These are phyloP conservation scores for Mycosphaerella arachidis DNA, from an alignment of 2,329 filamentous ascomycete genomes.

Conservation along the genomic window DNA sequence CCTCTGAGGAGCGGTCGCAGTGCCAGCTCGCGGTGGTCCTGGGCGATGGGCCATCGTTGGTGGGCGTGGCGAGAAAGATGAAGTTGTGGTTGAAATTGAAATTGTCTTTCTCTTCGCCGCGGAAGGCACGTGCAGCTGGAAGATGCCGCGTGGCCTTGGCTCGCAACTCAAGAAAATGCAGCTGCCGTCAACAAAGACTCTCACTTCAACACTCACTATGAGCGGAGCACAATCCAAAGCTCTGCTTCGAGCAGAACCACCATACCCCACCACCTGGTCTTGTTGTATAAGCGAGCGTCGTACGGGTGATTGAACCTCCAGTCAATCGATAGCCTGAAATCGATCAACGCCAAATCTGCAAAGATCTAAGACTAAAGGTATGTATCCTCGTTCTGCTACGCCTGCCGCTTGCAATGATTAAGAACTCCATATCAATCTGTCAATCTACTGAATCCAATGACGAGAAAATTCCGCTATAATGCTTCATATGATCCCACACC, in stretches of 20 bases:
- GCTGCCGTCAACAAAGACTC: too few species aligned
- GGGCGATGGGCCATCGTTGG: neutral
- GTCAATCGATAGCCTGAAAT: too few species aligned
- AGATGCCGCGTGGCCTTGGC: neutral
- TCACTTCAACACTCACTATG: neutral
- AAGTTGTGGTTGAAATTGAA: neutral
- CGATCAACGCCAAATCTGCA: too few species aligned
- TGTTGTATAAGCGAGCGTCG: too few species aligned
- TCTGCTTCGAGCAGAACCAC: slow-evolving; percentile 3
- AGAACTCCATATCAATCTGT: slow-evolving; percentile 64
- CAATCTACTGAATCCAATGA: slow-evolving; percentile 69
- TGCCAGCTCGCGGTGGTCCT: neutral
- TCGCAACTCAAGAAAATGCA: neutral
- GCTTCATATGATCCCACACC: slow-evolving; percentile 35
- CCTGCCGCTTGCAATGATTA: slow-evolving; percentile 51
- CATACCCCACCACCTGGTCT: neutral
- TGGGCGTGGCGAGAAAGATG: neutral
- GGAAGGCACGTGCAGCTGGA: neutral
- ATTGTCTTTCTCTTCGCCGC: neutral
- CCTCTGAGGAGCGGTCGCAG: neutral
- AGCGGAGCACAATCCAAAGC: slow-evolving; percentile 7
- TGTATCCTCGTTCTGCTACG: neutral
- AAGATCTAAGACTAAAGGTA: slow-evolving; percentile 2
- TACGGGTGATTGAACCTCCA: too few species aligned
- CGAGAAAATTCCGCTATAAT: slow-evolving; percentile 50